These are phyloP conservation scores for Somion occarium DNA, from an alignment of 1,284 basidiomycete genomes.

Conservation along the genomic window DNA sequence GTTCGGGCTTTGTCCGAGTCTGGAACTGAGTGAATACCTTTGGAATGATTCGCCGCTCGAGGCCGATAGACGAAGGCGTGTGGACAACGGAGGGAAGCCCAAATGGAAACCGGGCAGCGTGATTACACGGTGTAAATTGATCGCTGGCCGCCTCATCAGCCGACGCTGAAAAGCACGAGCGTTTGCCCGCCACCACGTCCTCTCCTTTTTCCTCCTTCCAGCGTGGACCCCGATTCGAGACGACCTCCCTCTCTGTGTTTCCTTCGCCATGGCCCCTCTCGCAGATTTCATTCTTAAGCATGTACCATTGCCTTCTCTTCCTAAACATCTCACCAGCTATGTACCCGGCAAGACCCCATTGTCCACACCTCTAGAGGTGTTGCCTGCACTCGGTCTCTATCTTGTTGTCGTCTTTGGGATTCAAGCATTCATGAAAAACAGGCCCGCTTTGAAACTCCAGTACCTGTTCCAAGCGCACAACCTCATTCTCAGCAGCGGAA, in stretches of 20 bases:
- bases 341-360: slow-evolving; percentile 73
- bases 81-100: background rate
- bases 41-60: background rate
- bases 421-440: slow-evolving; percentile 80
- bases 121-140: background rate
- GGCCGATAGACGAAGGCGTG: background rate
- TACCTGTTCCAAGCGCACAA: slow-evolving; percentile 92
- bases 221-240: slow-evolving; percentile 3
- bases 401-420: slow-evolving; percentile 87
- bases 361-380: slow-evolving; percentile 74
- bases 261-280: slow-evolving; percentile 56
- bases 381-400: slow-evolving; percentile 72
- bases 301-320: slow-evolving; percentile 51
- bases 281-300: slow-evolving; percentile 64
- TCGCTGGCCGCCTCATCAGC: background rate
- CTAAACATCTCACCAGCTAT: slow-evolving; percentile 63
- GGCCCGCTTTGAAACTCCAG: slow-evolving; percentile 75
- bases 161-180: slow-evolving; percentile 19
- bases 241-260: slow-evolving; percentile 15
- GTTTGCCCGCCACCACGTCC: slow-evolving; percentile 8
- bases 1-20: background rate
- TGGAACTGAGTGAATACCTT: background rate
- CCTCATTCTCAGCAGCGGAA: slow-evolving; percentile 80
- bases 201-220: slow-evolving; percentile 7
- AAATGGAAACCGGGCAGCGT: background rate